Evolutionary conservation across 2,329 filamentous ascomycete species (phyloP).

Genomic region (Aspergillus sojae): DNA sequence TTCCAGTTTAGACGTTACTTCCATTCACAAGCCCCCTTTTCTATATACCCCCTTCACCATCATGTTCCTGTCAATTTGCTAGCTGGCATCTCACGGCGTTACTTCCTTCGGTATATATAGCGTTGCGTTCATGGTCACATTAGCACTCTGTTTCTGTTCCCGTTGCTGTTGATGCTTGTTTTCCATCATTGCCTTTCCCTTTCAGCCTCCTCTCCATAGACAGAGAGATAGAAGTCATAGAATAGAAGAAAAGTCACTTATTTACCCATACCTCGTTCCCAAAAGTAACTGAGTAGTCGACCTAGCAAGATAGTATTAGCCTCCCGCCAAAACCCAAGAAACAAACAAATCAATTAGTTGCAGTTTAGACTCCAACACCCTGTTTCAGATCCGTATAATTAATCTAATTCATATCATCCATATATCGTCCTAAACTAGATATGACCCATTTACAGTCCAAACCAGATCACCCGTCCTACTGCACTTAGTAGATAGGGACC

Average conservation of each 20-base stretch:
- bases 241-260: background rate
- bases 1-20: background rate
- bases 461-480: too few relatives aligned
- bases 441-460: too few relatives aligned
- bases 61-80: background rate
- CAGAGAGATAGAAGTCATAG: background rate
- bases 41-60: conserved; percentile 1
- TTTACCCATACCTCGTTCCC: background rate
- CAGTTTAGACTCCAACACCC: too few relatives aligned
- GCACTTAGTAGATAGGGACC: too few relatives aligned
- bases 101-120: background rate
- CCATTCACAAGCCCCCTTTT: background rate
- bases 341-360: too few relatives aligned
- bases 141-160: background rate
- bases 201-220: background rate
- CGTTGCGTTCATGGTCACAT: background rate
- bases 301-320: background rate
- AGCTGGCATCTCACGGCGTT: background rate
- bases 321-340: too few relatives aligned
- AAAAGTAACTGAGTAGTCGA: too few relatives aligned
- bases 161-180: background rate
- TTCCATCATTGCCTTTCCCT: background rate
- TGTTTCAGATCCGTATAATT: too few relatives aligned
- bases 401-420: too few relatives aligned
- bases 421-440: too few relatives aligned